phyloP scores from a whole-genome alignment of 805 yeast genomes.

The Starmerella tilneyi region DNA sequence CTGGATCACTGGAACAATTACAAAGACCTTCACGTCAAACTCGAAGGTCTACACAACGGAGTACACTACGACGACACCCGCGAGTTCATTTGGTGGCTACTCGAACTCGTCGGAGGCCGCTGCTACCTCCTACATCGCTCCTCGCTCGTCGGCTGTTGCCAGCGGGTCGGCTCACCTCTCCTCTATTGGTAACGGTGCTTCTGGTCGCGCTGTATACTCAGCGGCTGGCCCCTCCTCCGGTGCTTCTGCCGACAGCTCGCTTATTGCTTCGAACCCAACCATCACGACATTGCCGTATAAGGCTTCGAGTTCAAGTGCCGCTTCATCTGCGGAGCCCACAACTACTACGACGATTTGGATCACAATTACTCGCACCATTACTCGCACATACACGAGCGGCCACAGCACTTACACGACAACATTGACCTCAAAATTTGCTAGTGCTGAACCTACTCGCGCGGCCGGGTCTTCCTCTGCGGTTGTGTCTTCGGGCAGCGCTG shows the following conservation, averaged over 20 bases:
- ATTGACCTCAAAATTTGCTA: constrained; percentile 6
- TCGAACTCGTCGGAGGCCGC: neutral
- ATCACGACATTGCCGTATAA: constrained; percentile 10
- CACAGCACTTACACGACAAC: constrained; percentile 10
- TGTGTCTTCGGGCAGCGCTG: neutral
- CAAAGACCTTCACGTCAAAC: constrained; percentile 19
- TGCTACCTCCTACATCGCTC: neutral
- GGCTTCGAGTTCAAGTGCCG: neutral
- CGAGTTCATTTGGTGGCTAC: constrained; percentile 1
- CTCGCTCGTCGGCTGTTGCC: neutral
- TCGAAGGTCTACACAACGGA: constrained; percentile 16
- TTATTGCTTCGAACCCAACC: constrained; percentile 4
- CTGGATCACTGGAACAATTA: constrained; percentile 9
- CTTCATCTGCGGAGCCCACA: constrained; percentile 12
- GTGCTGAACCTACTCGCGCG: constrained; percentile 1
- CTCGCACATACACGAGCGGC: constrained; percentile 10
- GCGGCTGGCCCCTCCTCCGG: constrained; percentile 1
- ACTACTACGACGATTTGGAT: constrained; percentile 20
- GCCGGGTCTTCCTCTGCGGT: neutral
- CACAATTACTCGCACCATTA: constrained; percentile 19
- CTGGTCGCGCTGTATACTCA: constrained; percentile 1
- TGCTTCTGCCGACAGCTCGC: neutral
- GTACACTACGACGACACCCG: constrained; percentile 15
- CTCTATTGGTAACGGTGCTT: neutral
- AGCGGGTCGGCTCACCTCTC: neutral